phyloP scores from a whole-genome alignment of 139 green algal species.

The Yamagishiella unicocca region DNA sequence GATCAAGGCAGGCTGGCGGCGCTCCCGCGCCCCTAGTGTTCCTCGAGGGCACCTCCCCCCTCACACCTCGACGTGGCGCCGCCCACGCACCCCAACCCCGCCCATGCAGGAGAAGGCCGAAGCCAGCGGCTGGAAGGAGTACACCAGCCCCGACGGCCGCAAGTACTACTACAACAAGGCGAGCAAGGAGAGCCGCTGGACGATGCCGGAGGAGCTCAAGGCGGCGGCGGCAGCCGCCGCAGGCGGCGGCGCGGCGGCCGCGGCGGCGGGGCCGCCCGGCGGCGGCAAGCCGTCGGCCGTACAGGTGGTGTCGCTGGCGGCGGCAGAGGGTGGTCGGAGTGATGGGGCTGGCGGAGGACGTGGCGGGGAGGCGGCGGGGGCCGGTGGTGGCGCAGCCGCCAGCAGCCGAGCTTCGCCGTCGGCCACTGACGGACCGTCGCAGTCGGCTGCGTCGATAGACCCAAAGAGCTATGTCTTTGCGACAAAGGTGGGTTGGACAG shows the following conservation, averaged over 20 bases:
- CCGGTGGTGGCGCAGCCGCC: not conserved
- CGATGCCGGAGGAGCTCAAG: slow-evolving; percentile 83
- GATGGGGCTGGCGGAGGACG: not conserved
- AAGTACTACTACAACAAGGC: slow-evolving; percentile 95
- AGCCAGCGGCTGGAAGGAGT: slow-evolving; percentile 83
- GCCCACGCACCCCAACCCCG: no score
- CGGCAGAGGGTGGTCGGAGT: not conserved
- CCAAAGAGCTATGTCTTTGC: slow-evolving; percentile 18
- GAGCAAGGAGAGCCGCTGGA: slow-evolving; percentile 81
- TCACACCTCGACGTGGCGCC: no score
- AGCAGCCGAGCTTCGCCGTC: slow-evolving; percentile 24
- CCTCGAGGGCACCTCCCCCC: no score
- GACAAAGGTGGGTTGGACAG: no score
- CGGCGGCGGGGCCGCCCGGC: not conserved
- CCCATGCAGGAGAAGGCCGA: slow-evolving; percentile 48
- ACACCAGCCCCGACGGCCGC: slow-evolving; percentile 84
- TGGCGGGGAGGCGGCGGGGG: not conserved
- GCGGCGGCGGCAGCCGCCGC: slow-evolving; percentile 18
- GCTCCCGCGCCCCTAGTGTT: no score
- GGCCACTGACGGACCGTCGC: slow-evolving; percentile 16
- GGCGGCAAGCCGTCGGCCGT: not conserved
- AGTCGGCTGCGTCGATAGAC: slow-evolving; percentile 17
- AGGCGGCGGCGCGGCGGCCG: not conserved
- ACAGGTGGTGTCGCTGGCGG: slow-evolving; percentile 29
- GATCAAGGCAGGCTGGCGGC: no score